phyloP scores from a whole-genome alignment of 2,329 filamentous ascomycete species.

The Colletotrichum echinochloae region DNA sequence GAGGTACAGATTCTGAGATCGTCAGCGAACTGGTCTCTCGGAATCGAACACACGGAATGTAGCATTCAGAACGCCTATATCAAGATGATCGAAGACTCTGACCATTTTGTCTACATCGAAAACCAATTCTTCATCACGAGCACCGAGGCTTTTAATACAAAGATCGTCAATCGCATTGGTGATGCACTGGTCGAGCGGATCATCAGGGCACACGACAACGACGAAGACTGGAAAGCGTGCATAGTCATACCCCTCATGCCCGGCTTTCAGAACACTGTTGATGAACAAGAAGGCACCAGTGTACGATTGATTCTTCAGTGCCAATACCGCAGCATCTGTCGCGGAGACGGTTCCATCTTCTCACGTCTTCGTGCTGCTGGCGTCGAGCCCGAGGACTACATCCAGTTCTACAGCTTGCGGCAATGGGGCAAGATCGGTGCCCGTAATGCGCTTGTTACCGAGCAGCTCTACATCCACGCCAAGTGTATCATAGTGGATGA shows the following conservation, averaged over 20 bases:
- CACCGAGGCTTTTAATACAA: slow-evolving; percentile 86
- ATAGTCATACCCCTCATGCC: slow-evolving; percentile 96
- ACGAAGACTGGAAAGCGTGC: slow-evolving; percentile 90
- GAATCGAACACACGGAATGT: slow-evolving; percentile 87
- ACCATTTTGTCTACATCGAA: slow-evolving; percentile 98
- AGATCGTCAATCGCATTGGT: slow-evolving; percentile 92
- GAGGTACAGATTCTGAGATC: slow-evolving; percentile 97
- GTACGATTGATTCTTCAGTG: slow-evolving; percentile 96
- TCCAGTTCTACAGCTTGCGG: slow-evolving; percentile 92
- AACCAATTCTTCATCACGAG: slow-evolving; percentile 99
- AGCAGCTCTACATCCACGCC: slow-evolving; percentile 97
- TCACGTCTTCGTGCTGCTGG: slow-evolving; percentile 81
- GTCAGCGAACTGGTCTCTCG: slow-evolving; percentile 90
- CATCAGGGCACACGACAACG: slow-evolving; percentile 83
- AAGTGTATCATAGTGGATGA: slow-evolving; percentile 98
- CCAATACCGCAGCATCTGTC: slow-evolving; percentile 95
- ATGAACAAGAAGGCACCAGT: slow-evolving; percentile 92
- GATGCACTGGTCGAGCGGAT: slow-evolving; percentile 95
- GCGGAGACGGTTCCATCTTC: slow-evolving; percentile 92
- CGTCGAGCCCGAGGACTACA: slow-evolving; percentile 95
- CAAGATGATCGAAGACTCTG: slow-evolving; percentile 92
- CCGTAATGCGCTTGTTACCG: slow-evolving; percentile 82
- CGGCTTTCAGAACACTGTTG: slow-evolving; percentile 97
- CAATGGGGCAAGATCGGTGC: slow-evolving; percentile 93
- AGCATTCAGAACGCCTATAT: slow-evolving; percentile 97